Evolutionary conservation across 257 asterid species (phyloP), one percentile per base, ranked within the genome.

Genomic region (Penstemon newberryi): DNA sequence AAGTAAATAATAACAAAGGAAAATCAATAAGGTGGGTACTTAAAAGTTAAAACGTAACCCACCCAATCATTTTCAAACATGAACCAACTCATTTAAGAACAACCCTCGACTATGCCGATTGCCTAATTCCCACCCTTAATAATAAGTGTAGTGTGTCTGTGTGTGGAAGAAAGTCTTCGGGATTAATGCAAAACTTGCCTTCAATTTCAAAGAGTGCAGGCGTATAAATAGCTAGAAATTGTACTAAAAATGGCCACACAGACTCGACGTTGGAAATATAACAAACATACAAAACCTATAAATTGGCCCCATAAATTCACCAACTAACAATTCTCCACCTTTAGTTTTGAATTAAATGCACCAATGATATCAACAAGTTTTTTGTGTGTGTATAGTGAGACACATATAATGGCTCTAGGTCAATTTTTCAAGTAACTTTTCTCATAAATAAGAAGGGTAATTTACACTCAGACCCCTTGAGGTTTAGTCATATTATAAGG

Each of bases 301-400:
- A 58, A 58, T 74, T 18, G 62, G 71, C 59, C 40, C 72, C 71
- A 44, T 81, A 69, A 75, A 78, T 78, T 46, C 65, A 78, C 25
- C 75, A 65, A 75, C 82, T 54, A 65, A 80, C 78, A 70, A 38
- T 55, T 5, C 12, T 60, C 25, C 50, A 40, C 53, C 50, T 9
- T 10, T n/a, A 9, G 45, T 50, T 47, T 67, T 64, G 73, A 71
- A 68, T 71, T 72, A 75, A 71, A 67, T 40, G 53, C 70, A 6
- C 19, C 43, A 33, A 6, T 56, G 1, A 41, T 6, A 1, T 8
- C 11, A 9, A 9, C 3, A 49, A 49, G 11, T 5, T 3, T 10
- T 3, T 6, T 46, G 51, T 5, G 13, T 8, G 10, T 3, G 0
- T 1, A 46, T 7, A 46, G 51, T 6, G 51, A 5, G 51, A 46